These are phyloP conservation scores for Solanum tarijense DNA, from an alignment of 257 asterid genomes.

Conservation along the genomic window DNA sequence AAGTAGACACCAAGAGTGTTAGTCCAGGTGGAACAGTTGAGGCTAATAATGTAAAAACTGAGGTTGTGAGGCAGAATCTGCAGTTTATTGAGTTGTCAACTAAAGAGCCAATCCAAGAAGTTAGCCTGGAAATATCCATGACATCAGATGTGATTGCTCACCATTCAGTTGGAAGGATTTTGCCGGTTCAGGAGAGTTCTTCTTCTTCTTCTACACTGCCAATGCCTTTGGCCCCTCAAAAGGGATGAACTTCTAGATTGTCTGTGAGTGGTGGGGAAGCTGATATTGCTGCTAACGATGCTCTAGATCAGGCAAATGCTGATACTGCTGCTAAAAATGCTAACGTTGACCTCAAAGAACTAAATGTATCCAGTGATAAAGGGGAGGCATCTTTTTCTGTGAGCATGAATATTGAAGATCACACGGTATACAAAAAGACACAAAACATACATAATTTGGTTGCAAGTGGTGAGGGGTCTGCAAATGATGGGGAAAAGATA, in stretches of 20 bases:
- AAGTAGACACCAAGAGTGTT: constrained; percentile 28
- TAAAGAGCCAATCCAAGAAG: too few species aligned
- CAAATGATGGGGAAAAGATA: constrained; percentile 31
- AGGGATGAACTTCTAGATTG: constrained; percentile 17
- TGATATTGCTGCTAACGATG: neutral
- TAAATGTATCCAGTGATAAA: constrained; percentile 11
- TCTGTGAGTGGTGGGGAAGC: neutral
- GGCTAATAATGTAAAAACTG: constrained; percentile 22
- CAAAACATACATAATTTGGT: constrained; percentile 11
- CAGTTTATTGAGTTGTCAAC: neutral
- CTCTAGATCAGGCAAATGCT: constrained; percentile 14
- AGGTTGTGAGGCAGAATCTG: constrained; percentile 17
- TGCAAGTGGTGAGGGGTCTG: constrained; percentile 23
- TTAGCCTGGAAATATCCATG: constrained; percentile 3
- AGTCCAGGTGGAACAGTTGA: constrained; percentile 18
- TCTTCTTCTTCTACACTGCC: constrained; percentile 25
- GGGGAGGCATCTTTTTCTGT: neutral
- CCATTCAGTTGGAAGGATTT: constrained; percentile 28
- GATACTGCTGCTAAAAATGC: constrained; percentile 11
- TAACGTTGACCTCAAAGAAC: constrained; percentile 11
- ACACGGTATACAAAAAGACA: constrained; percentile 12
- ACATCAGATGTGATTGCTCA: constrained; percentile 2
- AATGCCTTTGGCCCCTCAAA: constrained; percentile 41
- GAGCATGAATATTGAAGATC: constrained; percentile 14
- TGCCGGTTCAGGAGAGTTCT: constrained; percentile 44